Conservation (phyloP, 805 yeast genomes). For the Nakazawaea siamensis region DNA sequence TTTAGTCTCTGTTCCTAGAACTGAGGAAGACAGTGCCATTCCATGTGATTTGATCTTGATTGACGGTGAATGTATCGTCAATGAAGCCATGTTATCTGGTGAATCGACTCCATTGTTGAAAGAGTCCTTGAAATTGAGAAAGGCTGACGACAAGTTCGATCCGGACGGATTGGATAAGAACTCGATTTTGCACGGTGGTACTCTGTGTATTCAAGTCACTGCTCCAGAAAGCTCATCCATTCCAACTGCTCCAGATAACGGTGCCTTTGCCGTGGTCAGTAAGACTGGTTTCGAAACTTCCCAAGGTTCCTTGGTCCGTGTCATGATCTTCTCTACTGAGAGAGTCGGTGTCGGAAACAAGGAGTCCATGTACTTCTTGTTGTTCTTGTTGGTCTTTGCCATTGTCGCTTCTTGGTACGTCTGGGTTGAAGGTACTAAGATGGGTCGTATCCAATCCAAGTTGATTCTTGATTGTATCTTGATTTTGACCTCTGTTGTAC, state of each 20-base stretch:
- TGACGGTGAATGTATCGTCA: constrained; percentile 90
- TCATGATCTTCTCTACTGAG: constrained; percentile 95
- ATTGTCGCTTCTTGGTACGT: constrained; percentile 95
- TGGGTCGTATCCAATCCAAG: constrained; percentile 94
- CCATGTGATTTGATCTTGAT: constrained; percentile 88
- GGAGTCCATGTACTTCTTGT: constrained; percentile 88
- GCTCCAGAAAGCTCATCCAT: constrained; percentile 45
- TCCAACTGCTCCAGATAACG: constrained; percentile 77
- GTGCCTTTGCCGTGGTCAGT: constrained; percentile 83
- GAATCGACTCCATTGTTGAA: constrained; percentile 95
- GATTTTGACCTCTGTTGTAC: constrained; percentile 95
- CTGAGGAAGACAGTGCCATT: constrained; percentile 83
- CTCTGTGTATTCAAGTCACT: constrained; percentile 89
- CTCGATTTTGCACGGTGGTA: constrained; percentile 89
- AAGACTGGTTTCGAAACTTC: constrained; percentile 98
- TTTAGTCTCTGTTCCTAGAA: constrained; percentile 77
- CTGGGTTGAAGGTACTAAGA: constrained; percentile 94
- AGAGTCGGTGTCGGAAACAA: constrained; percentile 93
- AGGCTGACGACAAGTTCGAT: constrained; percentile 56
- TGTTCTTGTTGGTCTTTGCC: constrained; percentile 85
- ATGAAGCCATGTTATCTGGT: constrained; percentile 98
- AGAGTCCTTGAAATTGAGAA: constrained; percentile 84
- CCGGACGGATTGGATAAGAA: constrained; percentile 84
- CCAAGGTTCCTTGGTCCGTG: constrained; percentile 94
- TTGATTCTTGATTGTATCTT: constrained; percentile 91